Conservation (phyloP, 805 yeast genomes). For the Candida tallmaniae region DNA sequence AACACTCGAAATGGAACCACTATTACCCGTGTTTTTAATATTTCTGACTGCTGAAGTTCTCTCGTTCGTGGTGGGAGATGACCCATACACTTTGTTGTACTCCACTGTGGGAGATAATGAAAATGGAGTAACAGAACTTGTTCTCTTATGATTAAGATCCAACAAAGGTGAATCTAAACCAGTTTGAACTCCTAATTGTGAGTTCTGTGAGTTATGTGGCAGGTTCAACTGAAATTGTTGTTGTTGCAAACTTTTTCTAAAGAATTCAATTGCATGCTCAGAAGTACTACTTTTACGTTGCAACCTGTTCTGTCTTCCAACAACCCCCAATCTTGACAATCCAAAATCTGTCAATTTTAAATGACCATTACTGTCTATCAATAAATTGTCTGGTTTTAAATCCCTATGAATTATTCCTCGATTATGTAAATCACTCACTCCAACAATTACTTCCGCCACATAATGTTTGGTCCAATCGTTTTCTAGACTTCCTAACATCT, state of each 20-base stretch:
- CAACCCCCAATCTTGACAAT: constrained; percentile 80
- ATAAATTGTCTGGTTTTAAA: constrained; percentile 87
- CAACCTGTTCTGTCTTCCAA: constrained; percentile 63
- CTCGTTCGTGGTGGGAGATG: constrained; percentile 9
- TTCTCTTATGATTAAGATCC: constrained; percentile 27
- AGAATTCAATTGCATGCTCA: constrained; percentile 39
- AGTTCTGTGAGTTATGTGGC: constrained; percentile 2
- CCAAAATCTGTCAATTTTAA: constrained; percentile 94
- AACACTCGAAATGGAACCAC: constrained; percentile 36
- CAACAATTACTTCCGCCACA: constrained; percentile 84
- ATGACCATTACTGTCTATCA: constrained; percentile 86
- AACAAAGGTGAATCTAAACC: constrained; percentile 21
- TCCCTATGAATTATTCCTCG: constrained; percentile 93
- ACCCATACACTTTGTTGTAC: constrained; percentile 7
- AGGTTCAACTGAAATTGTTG: no score
- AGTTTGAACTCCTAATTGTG: background rate
- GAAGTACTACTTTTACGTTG: constrained; percentile 40
- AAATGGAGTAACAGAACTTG: constrained; percentile 42
- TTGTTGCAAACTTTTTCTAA: constrained; percentile 24
- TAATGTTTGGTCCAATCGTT: constrained; percentile 84
- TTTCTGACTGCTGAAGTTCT: constrained; percentile 3
- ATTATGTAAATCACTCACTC: constrained; percentile 83
- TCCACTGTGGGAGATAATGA: constrained; percentile 40
- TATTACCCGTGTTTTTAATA: constrained; percentile 8
- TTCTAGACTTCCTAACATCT: constrained; percentile 77